Evolutionary conservation across 1,284 basidiomycete genomes (phyloP).

Genomic region (Puccinia triticina): DNA sequence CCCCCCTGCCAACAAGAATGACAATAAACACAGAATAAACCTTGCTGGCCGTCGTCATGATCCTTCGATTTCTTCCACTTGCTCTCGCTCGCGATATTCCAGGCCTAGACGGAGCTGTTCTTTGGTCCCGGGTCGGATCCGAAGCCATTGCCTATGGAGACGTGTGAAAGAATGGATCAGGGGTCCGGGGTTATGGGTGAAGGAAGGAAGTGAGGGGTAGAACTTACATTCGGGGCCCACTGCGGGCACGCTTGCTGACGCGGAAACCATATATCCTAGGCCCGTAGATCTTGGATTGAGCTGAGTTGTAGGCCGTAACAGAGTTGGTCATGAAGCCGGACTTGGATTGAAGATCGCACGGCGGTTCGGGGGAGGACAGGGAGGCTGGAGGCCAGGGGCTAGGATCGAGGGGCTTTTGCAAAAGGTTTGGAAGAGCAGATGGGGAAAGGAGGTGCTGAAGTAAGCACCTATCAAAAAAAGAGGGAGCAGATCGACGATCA

Average conservation of each 20-base stretch:
- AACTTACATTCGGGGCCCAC: constrained; percentile 85
- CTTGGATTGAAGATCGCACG: constrained; percentile 53
- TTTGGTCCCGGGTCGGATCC: constrained; percentile 38
- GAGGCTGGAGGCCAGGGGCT: constrained; percentile 45
- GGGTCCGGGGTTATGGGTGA: neutral
- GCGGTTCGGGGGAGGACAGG: constrained; percentile 32
- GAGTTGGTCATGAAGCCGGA: constrained; percentile 52
- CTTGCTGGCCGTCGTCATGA: neutral
- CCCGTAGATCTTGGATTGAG: constrained; percentile 81
- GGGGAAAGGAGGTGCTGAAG: constrained; percentile 97
- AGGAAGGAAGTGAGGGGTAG: neutral
- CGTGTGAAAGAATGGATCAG: neutral
- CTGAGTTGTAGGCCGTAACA: constrained; percentile 60
- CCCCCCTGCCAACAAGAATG: neutral
- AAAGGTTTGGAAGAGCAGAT: constrained; percentile 97
- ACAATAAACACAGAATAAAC: neutral
- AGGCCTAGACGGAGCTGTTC: constrained; percentile 34
- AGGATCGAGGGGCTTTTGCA: constrained; percentile 79
- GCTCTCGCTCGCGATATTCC: constrained; percentile 4
- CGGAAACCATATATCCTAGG: constrained; percentile 86
- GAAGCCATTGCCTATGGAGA: constrained; percentile 41
- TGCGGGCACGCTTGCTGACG: constrained; percentile 69
- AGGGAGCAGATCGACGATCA: neutral
- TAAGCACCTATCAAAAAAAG: constrained; percentile 74
- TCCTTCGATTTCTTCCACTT: neutral